phyloP scores from a whole-genome alignment of 495 filamentous ascomycete species.

The Hyaloscypha finlandica region DNA sequence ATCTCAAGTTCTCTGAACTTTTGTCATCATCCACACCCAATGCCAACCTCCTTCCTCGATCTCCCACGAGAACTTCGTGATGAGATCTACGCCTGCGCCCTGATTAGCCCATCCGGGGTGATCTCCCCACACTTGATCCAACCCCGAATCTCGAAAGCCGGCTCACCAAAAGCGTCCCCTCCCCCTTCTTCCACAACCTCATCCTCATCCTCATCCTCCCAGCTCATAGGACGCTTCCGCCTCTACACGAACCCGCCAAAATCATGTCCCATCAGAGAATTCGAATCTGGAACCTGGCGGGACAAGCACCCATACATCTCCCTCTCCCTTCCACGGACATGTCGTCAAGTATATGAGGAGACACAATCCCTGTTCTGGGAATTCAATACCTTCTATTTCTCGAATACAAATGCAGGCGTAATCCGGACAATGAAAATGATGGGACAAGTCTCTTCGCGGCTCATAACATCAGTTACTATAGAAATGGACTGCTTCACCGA shows the following conservation, averaged over 20 bases:
- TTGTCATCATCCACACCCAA: slow-evolving; percentile 4
- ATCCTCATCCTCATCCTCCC: not conserved
- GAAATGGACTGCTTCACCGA: slow-evolving; percentile 1
- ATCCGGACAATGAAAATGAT: slow-evolving; percentile 18
- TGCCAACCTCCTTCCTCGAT: slow-evolving; percentile 22
- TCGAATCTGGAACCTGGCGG: not conserved
- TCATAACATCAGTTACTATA: slow-evolving; percentile 17
- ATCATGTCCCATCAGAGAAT: not conserved
- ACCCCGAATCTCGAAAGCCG: not conserved
- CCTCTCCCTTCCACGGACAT: slow-evolving; percentile 20
- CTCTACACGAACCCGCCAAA: not conserved
- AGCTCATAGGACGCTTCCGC: not conserved
- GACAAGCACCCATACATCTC: not conserved
- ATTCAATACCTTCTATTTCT: slow-evolving; percentile 25
- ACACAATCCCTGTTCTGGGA: slow-evolving; percentile 25
- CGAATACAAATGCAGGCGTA: not conserved
- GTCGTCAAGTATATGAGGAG: slow-evolving; percentile 27
- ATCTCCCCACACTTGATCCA: slow-evolving; percentile 1
- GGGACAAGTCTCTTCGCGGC: slow-evolving; percentile 23
- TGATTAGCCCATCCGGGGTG: slow-evolving; percentile 22
- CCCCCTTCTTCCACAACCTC: not conserved
- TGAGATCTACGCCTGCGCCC: slow-evolving; percentile 24
- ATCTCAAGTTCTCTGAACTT: not conserved
- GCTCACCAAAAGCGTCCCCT: not conserved
- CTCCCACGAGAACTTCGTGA: slow-evolving; percentile 28